Percentiles rank a stretch among this genome's conserved stretches.
phyloP scores from a whole-genome alignment of 331 rosid species.

The Ulmus americana region DNA sequence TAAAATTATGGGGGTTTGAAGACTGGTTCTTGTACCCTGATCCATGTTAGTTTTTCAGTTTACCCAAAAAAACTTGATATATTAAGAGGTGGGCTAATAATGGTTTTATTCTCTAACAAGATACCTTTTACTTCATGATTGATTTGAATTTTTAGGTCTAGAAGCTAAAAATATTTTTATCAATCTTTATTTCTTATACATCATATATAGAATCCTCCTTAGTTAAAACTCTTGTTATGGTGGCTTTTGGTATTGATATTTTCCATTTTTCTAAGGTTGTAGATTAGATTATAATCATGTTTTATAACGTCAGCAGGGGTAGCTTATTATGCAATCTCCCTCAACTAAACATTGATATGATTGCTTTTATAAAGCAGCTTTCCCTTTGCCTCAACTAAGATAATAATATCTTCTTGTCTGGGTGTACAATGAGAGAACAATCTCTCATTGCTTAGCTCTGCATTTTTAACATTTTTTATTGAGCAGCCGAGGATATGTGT shows the following conservation, averaged over 20 bases:
- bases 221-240: too few species aligned
- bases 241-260: background rate
- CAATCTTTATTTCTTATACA: too few species aligned
- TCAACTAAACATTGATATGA: background rate
- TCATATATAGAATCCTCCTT: too few species aligned
- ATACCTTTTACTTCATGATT: too few species aligned
- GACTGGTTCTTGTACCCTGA: too few species aligned
- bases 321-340: conserved; percentile 1
- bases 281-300: background rate
- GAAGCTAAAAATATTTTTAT: too few species aligned
- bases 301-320: background rate
- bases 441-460: conserved; percentile 1
- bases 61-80: too few species aligned
- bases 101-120: too few species aligned
- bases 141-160: too few species aligned
- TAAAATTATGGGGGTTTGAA: too few species aligned
- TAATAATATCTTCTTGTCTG: conserved; percentile 4
- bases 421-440: background rate
- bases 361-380: conserved; percentile 16
- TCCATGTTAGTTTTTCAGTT: too few species aligned
- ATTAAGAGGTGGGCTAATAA: too few species aligned
- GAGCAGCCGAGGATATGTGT: background rate
- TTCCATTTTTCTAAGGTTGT: background rate
- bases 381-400: background rate
- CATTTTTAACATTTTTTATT: background rate